Evolutionary conservation across 129 eudicot species (phyloP).

Genomic region (Pittosporum tobira): DNA sequence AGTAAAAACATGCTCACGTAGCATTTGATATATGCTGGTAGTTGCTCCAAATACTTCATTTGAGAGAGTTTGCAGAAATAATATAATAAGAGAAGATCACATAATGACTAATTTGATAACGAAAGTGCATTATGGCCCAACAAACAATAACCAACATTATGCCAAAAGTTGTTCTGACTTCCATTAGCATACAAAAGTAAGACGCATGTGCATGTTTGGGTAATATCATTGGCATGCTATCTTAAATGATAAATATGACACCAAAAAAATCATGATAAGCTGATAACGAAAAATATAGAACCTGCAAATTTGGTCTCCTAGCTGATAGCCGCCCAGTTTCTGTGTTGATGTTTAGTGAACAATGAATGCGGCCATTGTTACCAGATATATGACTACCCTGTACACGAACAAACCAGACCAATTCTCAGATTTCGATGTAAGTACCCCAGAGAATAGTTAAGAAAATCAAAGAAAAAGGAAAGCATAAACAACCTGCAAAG

Average conservation of each 20-base stretch:
- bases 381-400: slow-evolving; percentile 85
- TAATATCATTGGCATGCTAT: neutral
- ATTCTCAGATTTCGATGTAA: neutral
- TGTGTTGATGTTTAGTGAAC: slow-evolving; percentile 88
- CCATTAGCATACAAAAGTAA: neutral
- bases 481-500: slow-evolving; percentile 56
- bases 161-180: neutral
- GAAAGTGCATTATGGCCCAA: too few relatives aligned
- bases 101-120: too few relatives aligned
- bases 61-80: too few relatives aligned
- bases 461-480: neutral
- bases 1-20: too few relatives aligned
- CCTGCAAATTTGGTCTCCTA: slow-evolving; percentile 97
- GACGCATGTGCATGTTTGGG: neutral
- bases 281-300: slow-evolving; percentile 17
- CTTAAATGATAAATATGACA: neutral
- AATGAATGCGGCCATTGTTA: slow-evolving; percentile 81
- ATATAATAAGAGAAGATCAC: too few relatives aligned
- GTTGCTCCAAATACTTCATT: too few relatives aligned
- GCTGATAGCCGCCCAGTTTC: slow-evolving; percentile 98
- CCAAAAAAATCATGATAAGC: neutral
- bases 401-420: slow-evolving; percentile 12
- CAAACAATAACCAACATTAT: too few relatives aligned
- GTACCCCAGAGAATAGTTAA: neutral
- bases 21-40: too few relatives aligned